Percentiles rank a stretch among this genome's conserved stretches.
These are phyloP conservation scores for Candida saitoana DNA, from an alignment of 805 yeast genomes.

Conservation along the genomic window DNA sequence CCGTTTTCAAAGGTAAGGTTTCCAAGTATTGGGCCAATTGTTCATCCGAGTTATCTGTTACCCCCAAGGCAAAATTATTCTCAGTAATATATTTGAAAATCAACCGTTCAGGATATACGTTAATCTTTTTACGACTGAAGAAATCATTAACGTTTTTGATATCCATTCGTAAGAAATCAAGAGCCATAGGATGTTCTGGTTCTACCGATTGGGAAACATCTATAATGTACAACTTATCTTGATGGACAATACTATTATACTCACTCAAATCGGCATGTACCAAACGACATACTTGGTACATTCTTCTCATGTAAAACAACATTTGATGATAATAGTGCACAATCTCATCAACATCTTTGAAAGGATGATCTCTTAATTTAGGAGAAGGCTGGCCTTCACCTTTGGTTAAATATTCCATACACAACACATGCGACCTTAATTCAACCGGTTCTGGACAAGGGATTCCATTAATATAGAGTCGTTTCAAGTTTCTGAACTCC, in stretches of 20 bases:
- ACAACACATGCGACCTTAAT: conserved; percentile 81
- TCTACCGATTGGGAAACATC: conserved; percentile 98
- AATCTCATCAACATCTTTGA: conserved; percentile 62
- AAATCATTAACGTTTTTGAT: conserved; percentile 91
- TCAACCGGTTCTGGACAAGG: conserved; percentile 95
- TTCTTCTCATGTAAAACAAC: conserved; percentile 76
- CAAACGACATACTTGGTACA: conserved; percentile 83
- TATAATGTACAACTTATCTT: conserved; percentile 73
- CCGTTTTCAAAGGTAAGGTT: conserved; percentile 55
- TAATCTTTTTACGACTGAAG: conserved; percentile 66
- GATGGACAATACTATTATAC: conserved; percentile 84
- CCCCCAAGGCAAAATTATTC: conserved; percentile 32
- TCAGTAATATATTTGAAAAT: conserved; percentile 76
- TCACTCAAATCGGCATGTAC: conserved; percentile 97
- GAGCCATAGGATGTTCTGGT: conserved; percentile 95
- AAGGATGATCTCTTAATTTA: conserved; percentile 77
- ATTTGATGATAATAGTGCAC: conserved; percentile 69
- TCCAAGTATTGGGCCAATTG: conserved; percentile 41
- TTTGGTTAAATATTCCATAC: conserved; percentile 83
- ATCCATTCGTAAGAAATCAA: conserved; percentile 95
- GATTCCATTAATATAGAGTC: conserved; percentile 72
- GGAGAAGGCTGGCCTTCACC: conserved; percentile 92
- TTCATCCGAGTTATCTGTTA: conserved; percentile 39
- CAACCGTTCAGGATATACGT: conserved; percentile 74
- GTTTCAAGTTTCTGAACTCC: conserved; percentile 87